Conservation (phyloP, 2,329 filamentous ascomycete species). For the Clarireedia homoeocarpa region DNA sequence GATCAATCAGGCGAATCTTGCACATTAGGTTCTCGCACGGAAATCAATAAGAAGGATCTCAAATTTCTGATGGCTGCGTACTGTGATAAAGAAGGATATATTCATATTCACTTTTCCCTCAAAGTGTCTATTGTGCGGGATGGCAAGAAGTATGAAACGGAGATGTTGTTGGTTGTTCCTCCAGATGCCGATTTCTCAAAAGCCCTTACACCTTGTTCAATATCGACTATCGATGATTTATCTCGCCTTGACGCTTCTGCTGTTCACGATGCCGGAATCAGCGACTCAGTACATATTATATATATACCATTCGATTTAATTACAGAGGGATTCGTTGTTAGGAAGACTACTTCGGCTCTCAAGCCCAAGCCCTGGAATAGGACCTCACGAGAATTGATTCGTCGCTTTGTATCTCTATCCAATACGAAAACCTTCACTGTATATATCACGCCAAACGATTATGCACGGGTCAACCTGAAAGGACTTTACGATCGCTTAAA, state of each 20-base stretch:
- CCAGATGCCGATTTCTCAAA: neutral
- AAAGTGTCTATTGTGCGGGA: neutral
- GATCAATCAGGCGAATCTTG: neutral
- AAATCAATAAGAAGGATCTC: too few species aligned
- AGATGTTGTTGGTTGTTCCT: neutral
- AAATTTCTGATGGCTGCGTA: too few species aligned
- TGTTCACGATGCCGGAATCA: neutral
- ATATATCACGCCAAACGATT: neutral
- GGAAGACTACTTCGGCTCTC: neutral
- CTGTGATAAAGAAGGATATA: neutral
- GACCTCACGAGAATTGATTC: neutral
- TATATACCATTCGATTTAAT: neutral
- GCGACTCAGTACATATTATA: neutral
- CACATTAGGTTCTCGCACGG: neutral
- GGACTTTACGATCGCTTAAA: neutral
- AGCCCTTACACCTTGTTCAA: neutral
- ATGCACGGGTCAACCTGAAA: neutral
- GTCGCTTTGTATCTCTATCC: neutral
- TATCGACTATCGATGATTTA: neutral
- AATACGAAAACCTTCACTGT: too few species aligned
- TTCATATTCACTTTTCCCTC: neutral
- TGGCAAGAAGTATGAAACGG: neutral
- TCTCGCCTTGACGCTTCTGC: neutral
- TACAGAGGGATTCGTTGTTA: neutral
- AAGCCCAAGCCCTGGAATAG: neutral